These are phyloP conservation scores for Hansenula lynferdii DNA, from an alignment of 1,139 yeast species.

Conservation along the genomic window DNA sequence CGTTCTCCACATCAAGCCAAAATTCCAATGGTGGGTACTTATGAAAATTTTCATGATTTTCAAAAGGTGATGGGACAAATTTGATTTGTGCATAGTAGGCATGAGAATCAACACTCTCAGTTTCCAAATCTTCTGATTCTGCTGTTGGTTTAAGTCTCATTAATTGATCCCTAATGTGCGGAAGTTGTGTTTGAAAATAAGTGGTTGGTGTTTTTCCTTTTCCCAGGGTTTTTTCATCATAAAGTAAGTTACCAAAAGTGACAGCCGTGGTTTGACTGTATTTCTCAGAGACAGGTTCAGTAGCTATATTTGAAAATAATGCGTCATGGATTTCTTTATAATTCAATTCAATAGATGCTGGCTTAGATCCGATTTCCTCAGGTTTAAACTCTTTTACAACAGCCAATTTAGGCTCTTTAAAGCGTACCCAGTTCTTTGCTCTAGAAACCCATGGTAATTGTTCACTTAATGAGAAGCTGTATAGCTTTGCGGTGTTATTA, in stretches of 20 bases:
- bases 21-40: slow-evolving; percentile 51
- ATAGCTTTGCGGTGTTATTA: slow-evolving; percentile 7
- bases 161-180: slow-evolving; percentile 36
- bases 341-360: slow-evolving; percentile 8
- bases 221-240: slow-evolving; percentile 6
- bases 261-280: slow-evolving; percentile 12
- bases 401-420: slow-evolving; percentile 13
- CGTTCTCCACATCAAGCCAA: slow-evolving; percentile 38
- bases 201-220: slow-evolving; percentile 22
- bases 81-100: slow-evolving; percentile 42
- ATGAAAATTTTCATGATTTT: slow-evolving; percentile 17
- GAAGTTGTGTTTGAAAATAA: slow-evolving; percentile 36
- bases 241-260: slow-evolving; percentile 19
- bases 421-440: slow-evolving; percentile 15
- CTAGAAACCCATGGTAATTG: slow-evolving; percentile 22
- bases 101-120: slow-evolving; percentile 31
- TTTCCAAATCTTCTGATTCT: neutral
- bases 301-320: neutral
- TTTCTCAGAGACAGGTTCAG: neutral
- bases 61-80: slow-evolving; percentile 42
- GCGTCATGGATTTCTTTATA: slow-evolving; percentile 7
- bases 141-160: slow-evolving; percentile 25
- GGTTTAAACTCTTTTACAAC: neutral
- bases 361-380: too few relatives aligned
- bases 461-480: slow-evolving; percentile 9